Percentiles rank a stretch among this genome's conserved stretches.
These are phyloP conservation scores for Pyrenopolyporus hunteri DNA, from an alignment of 495 filamentous ascomycete genomes.

Conservation along the genomic window DNA sequence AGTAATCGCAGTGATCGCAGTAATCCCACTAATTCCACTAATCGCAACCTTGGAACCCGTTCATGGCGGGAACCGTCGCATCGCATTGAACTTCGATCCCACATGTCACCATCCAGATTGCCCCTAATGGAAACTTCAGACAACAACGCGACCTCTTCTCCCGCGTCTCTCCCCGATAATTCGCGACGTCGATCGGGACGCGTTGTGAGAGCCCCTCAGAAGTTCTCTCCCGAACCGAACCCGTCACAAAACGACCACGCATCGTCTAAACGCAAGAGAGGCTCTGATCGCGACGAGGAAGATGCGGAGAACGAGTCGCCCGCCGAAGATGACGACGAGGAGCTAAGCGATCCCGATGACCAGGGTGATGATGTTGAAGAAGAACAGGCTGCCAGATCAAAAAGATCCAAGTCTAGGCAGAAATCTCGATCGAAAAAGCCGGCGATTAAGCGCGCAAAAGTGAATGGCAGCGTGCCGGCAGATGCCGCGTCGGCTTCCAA, in stretches of 20 bases:
- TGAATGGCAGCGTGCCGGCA: constrained; percentile 64
- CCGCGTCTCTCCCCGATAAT: constrained; percentile 49
- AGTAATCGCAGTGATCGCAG: constrained; percentile 16
- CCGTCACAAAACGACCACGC: constrained; percentile 35
- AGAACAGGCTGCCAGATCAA: constrained; percentile 39
- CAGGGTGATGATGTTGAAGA: constrained; percentile 50
- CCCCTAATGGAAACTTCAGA: constrained; percentile 66
- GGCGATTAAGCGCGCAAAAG: constrained; percentile 75
- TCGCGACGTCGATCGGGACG: constrained; percentile 80
- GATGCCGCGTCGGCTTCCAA: constrained; percentile 33
- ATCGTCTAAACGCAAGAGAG: constrained; percentile 62
- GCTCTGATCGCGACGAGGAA: constrained; percentile 53
- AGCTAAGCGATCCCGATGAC: constrained; percentile 55
- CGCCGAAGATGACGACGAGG: constrained; percentile 56
- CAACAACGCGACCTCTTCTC: constrained; percentile 61
- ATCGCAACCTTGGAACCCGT: too few relatives aligned
- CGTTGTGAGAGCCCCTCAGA: constrained; percentile 73
- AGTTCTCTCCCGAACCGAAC: constrained; percentile 61
- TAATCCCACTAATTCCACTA: too few relatives aligned
- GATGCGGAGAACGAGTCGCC: constrained; percentile 62
- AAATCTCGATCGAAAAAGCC: constrained; percentile 59
- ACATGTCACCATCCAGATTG: constrained; percentile 45
- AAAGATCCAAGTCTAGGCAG: constrained; percentile 44
- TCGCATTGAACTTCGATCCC: constrained; percentile 33
- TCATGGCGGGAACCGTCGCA: constrained; percentile 24